These are phyloP conservation scores for Pythium brassicae DNA, from an alignment of 352 stramenopile species.

Conservation along the genomic window DNA sequence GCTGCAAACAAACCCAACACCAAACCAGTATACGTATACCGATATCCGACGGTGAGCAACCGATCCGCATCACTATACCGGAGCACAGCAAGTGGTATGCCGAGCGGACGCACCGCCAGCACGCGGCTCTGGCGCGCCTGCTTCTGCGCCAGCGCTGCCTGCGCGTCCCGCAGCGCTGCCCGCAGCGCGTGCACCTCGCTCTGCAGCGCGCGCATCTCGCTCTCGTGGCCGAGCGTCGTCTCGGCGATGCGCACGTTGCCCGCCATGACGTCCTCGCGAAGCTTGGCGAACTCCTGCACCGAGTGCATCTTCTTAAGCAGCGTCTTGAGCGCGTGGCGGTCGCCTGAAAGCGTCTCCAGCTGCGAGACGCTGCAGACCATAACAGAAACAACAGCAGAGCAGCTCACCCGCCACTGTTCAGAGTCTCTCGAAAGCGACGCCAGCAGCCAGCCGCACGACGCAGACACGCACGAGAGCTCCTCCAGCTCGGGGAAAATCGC, in stretches of 20 bases:
- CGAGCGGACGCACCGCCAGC: constrained; percentile 49
- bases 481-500: constrained; percentile 71
- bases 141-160: constrained; percentile 62
- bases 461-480: constrained; percentile 64
- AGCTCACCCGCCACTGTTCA: constrained; percentile 2
- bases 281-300: constrained; percentile 64
- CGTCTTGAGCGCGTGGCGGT: constrained; percentile 55
- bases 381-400: background rate
- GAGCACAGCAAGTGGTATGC: too few species aligned
- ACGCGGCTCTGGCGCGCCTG: constrained; percentile 67
- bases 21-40: too few species aligned
- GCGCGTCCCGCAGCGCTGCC: constrained; percentile 36
- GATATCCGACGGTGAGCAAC: too few species aligned
- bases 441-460: background rate
- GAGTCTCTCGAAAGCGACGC: too few species aligned
- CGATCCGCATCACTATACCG: too few species aligned
- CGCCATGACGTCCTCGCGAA: constrained; percentile 70
- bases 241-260: constrained; percentile 77
- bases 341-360: constrained; percentile 56
- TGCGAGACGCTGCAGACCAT: constrained; percentile 26
- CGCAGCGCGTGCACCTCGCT: constrained; percentile 44
- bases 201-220: constrained; percentile 43
- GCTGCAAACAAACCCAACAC: constrained; percentile 27
- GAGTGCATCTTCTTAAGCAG: constrained; percentile 57
- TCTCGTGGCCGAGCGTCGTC: constrained; percentile 60